These are phyloP conservation scores for Talaromyces ruber DNA, from an alignment of 495 filamentous ascomycete species.

Conservation along the genomic window DNA sequence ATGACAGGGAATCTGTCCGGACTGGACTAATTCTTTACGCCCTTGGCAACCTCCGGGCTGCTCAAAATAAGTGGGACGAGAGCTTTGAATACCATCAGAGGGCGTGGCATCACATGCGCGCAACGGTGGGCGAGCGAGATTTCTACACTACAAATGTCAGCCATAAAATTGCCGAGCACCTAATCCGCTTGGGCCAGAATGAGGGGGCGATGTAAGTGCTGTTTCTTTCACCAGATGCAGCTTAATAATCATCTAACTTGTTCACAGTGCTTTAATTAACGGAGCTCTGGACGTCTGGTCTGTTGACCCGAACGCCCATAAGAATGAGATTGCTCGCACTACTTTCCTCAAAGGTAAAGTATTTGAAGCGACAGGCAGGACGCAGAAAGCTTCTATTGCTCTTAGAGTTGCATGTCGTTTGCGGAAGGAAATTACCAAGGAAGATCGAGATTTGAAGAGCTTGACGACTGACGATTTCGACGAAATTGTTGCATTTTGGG, in stretches of 20 bases:
- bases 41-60: constrained; percentile 17
- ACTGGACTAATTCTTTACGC: constrained; percentile 21
- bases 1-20: constrained; percentile 15
- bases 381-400: constrained; percentile 11
- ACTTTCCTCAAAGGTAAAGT: constrained; percentile 14
- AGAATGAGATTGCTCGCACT: constrained; percentile 17
- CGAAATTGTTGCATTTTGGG: constrained; percentile 2
- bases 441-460: not conserved
- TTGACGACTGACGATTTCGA: not conserved
- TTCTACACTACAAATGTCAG: constrained; percentile 15
- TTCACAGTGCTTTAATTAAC: constrained; percentile 12
- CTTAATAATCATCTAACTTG: not conserved
- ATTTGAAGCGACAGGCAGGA: constrained; percentile 8
- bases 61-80: constrained; percentile 14
- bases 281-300: constrained; percentile 14
- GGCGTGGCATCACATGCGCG: constrained; percentile 13
- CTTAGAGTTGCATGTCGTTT: constrained; percentile 1
- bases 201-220: constrained; percentile 17
- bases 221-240: not conserved
- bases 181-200: constrained; percentile 10
- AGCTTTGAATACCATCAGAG: constrained; percentile 16
- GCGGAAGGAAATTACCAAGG: not conserved
- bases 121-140: constrained; percentile 18
- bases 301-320: constrained; percentile 10
- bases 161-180: constrained; percentile 23